Evolutionary conservation across 139 green algal genomes (phyloP).

Genomic region (Tetradesmus lagerheimii): DNA sequence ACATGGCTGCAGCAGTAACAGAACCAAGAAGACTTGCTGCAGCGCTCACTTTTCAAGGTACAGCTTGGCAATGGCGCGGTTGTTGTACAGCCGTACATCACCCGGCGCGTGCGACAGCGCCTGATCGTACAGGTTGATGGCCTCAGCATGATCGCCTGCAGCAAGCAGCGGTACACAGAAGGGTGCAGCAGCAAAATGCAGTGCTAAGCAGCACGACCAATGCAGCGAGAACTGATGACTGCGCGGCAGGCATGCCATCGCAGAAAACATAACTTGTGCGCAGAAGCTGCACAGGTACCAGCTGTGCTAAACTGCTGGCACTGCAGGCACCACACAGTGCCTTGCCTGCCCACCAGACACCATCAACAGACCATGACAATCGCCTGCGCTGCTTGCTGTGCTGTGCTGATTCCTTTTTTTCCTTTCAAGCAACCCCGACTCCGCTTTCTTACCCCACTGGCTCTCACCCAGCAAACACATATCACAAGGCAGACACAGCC

Average conservation of each 20-base stretch:
- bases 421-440: too few relatives aligned
- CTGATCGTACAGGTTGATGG: neutral
- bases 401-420: too few relatives aligned
- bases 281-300: neutral
- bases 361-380: too few relatives aligned
- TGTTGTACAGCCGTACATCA: constrained; percentile 13
- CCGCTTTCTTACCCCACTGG: too few relatives aligned
- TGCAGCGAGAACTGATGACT: neutral
- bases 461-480: too few relatives aligned
- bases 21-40: too few relatives aligned
- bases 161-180: neutral
- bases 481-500: neutral
- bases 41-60: neutral
- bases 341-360: too few relatives aligned
- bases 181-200: neutral
- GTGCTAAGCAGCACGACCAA: too few relatives aligned
- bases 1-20: too few relatives aligned
- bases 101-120: constrained; percentile 3
- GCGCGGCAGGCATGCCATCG: neutral
- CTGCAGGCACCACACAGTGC: too few relatives aligned
- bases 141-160: neutral
- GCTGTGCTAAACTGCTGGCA: neutral
- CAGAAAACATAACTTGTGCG: too few relatives aligned
- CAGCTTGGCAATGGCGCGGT: constrained; percentile 8
- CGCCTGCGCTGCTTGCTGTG: too few relatives aligned